Conservation (phyloP, 495 filamentous ascomycete genomes). For the Wilcoxina mikolae region DNA sequence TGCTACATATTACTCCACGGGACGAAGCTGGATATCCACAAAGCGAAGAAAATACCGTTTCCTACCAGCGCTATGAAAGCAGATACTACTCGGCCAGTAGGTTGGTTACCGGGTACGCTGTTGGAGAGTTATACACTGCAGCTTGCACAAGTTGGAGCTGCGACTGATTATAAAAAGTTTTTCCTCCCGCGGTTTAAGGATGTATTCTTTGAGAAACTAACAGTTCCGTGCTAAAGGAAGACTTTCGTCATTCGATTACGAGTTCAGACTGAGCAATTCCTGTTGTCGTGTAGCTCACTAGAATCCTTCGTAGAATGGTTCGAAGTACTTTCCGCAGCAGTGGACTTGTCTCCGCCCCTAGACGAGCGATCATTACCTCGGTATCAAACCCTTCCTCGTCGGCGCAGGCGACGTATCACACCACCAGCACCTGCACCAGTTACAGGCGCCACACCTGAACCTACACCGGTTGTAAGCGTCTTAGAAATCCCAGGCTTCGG, state of each 20-base stretch:
- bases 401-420: constrained; percentile 32
- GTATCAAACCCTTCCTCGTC: constrained; percentile 38
- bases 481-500: too few species aligned
- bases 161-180: constrained; percentile 47
- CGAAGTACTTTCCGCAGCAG: constrained; percentile 37
- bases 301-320: constrained; percentile 44
- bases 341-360: constrained; percentile 39
- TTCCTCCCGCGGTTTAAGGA: constrained; percentile 10
- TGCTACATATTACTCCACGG: constrained; percentile 45
- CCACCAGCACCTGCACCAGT: not conserved
- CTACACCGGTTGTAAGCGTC: too few species aligned
- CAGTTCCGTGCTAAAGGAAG: constrained; percentile 28
- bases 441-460: too few species aligned
- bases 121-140: constrained; percentile 46
- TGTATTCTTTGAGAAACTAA: not conserved
- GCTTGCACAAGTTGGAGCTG: constrained; percentile 51
- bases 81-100: constrained; percentile 7
- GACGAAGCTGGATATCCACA: constrained; percentile 44
- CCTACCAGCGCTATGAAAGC: constrained; percentile 5
- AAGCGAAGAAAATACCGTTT: constrained; percentile 31
- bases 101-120: constrained; percentile 30
- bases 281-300: constrained; percentile 41
- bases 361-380: constrained; percentile 41
- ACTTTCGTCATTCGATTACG: constrained; percentile 48
- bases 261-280: constrained; percentile 48